phyloP scores from a whole-genome alignment of 2,329 filamentous ascomycete genomes.

The Thyridium curvatum region DNA sequence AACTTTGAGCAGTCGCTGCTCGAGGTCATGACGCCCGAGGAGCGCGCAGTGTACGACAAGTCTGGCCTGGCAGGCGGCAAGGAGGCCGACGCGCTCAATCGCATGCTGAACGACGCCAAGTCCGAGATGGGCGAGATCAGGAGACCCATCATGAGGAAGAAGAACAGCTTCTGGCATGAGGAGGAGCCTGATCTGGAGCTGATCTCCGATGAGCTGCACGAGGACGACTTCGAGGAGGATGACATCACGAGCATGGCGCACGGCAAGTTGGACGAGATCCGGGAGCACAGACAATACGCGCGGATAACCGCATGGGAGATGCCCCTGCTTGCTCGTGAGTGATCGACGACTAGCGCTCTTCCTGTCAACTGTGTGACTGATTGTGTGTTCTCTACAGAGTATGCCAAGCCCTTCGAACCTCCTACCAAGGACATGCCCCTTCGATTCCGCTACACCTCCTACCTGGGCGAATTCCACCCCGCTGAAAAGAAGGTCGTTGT shows the following conservation, averaged over 20 bases:
- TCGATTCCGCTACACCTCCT: constrained; percentile 93
- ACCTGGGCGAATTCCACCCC: constrained; percentile 90
- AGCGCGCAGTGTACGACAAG: neutral
- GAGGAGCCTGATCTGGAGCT: constrained; percentile 41
- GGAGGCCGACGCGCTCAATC: neutral
- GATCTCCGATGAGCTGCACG: constrained; percentile 45
- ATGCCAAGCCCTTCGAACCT: constrained; percentile 73
- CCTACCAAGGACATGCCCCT: constrained; percentile 65
- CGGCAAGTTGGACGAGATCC: constrained; percentile 78
- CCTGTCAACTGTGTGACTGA: neutral
- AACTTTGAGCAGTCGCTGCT: neutral
- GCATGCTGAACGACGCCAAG: constrained; percentile 5
- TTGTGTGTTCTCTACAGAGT: constrained; percentile 44
- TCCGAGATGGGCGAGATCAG: constrained; percentile 3
- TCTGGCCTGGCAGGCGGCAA: neutral
- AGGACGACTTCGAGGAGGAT: constrained; percentile 66
- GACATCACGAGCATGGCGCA: constrained; percentile 82
- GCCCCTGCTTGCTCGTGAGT: constrained; percentile 80
- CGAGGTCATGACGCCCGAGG: constrained; percentile 1
- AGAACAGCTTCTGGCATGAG: constrained; percentile 39
- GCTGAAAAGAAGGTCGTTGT: constrained; percentile 91
- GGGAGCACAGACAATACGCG: constrained; percentile 84
- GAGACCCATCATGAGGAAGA: constrained; percentile 15
- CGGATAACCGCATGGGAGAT: constrained; percentile 91
- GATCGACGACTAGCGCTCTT: neutral